Base-by-base conservation (phyloP, 768 basidiomycete species). In the Naganishia friedmannii region DNA sequence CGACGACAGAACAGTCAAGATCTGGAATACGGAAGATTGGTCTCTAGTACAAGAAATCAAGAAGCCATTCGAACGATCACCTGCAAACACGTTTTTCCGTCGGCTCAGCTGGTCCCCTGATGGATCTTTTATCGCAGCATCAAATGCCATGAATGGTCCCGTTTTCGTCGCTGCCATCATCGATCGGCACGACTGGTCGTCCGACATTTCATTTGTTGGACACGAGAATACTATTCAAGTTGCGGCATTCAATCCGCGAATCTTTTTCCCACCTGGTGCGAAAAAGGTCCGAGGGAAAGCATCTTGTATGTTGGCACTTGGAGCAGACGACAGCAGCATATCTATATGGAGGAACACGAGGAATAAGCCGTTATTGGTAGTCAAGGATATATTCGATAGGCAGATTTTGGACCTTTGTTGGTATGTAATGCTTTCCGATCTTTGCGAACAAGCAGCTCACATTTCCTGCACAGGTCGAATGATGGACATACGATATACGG, bases 151-250 rank as follows among this genome's bases (percentile, higher is more conserved):
- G 65, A 98, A 97, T 79, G 94, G 94, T 23, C 93, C 93, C 68
- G 94, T 98, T 7, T 99, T 98, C 79, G 95, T 97, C 53, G 96
- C 95, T 2, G 92, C 93, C 8, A 93, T 98, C 28, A 94, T 99
- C 72, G 89, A 90, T 0, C 86, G 94, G 37, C 86, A 89, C 13
- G 72, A 65, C 15, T 98, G 93, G 92, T 88, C 88, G 3, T 89
- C 90, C 6, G 91, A 95, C 72, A 93, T 94, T 58, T 93, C 91
- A 71, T 84, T 99, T 45, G 93, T 99, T 46, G 96, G 96, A 0
- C 96, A 99, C 76, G 92, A 93, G 79, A 95, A 97, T 74, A 96
- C 94, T 0, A 89, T 98, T 19, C 92, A 97, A 83, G 93, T 96
- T 66, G 92, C 93, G 90, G 85, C 89, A 0, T 99, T 97, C 82